Base-by-base conservation (phyloP, 1,139 yeast species). In the Hemisphaericaspora xylanilytica region DNA sequence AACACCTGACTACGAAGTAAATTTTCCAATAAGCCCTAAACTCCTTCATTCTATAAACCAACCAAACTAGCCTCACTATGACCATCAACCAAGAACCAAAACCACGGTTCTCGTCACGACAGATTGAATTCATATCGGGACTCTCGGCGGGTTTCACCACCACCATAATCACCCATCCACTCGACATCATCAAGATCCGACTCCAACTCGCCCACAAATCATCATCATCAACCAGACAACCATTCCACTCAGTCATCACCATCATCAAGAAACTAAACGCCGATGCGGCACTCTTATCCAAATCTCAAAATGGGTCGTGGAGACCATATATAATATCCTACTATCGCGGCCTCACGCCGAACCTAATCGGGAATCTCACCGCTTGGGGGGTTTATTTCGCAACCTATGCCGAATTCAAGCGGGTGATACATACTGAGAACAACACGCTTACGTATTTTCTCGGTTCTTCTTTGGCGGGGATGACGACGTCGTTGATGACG, bases 371-470 rank as follows among this genome's bases (percentile, higher is more conserved):
- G 0, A 88, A 89, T 48, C 80, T 94, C 0, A 57, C 81, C 0
- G 94, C 96, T 0, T 92, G 98, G 97, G 86, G 89, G 0, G 56
- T 85, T 9, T 92, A 92, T 53, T 92, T 92, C 59, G 74, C 81
- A 15, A 63, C 85, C 27, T 92, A 90, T 59, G 76, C 81, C 33
- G 74, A 70, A 39, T 71, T 76, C 49, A 84, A 84, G 50, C 63
- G 61, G 27, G 26, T 38, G 46, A 15, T 60, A 22, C 32, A 44
- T 11, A 37, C 55, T 3, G 24, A 24, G 4, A 39, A 47, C 5
- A 50, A 57, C 17, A 56, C 71, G 0, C 39, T 60, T 3, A 60
- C 57, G 39, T 70, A 63, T 47, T 67, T 70, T 38, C 51, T 60
- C 4, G 59, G 73, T 7, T 67, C 73, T 1, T 46, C 69, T 1